These are phyloP conservation scores for Cichorium intybus DNA, from an alignment of 140 eudicot species.

Conservation along the genomic window DNA sequence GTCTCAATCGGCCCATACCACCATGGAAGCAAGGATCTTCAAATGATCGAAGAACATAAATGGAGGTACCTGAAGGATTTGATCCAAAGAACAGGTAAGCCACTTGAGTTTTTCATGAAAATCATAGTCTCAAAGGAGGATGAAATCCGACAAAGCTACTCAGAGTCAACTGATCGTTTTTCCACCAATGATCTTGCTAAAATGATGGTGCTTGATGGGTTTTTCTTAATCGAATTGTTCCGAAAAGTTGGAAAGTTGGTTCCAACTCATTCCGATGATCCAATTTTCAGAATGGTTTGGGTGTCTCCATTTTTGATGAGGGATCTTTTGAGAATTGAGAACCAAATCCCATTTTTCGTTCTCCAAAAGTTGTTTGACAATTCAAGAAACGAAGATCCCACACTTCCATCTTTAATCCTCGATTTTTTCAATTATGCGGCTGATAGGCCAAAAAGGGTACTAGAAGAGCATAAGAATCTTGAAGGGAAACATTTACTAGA, in stretches of 20 bases:
- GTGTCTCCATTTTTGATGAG: constrained; percentile 51
- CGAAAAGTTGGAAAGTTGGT: constrained; percentile 45
- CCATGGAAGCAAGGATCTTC: constrained; percentile 36
- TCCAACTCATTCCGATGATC: constrained; percentile 40
- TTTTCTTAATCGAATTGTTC: constrained; percentile 58
- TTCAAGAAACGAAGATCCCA: neutral
- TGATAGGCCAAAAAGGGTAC: constrained; percentile 2
- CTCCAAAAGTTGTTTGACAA: constrained; percentile 23
- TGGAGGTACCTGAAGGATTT: constrained; percentile 45
- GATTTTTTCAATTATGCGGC: constrained; percentile 27
- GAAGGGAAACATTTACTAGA: constrained; percentile 37
- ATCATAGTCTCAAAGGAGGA: constrained; percentile 30
- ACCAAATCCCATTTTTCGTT: constrained; percentile 62
- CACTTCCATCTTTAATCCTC: constrained; percentile 30
- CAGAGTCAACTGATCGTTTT: constrained; percentile 27
- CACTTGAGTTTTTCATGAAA: constrained; percentile 19
- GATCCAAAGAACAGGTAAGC: constrained; percentile 27
- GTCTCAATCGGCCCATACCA: constrained; percentile 71
- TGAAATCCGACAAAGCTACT: constrained; percentile 49
- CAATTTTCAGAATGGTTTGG: constrained; percentile 57
- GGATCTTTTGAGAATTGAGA: constrained; percentile 56
- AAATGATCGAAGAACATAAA: constrained; percentile 65
- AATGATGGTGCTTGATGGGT: constrained; percentile 76
- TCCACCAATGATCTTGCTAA: constrained; percentile 40
- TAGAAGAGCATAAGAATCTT: neutral